Percentiles rank a stretch among this genome's conserved stretches.
Evolutionary conservation across 2,329 filamentous ascomycete genomes (phyloP).

Genomic region (Microthyrium microscopicum): DNA sequence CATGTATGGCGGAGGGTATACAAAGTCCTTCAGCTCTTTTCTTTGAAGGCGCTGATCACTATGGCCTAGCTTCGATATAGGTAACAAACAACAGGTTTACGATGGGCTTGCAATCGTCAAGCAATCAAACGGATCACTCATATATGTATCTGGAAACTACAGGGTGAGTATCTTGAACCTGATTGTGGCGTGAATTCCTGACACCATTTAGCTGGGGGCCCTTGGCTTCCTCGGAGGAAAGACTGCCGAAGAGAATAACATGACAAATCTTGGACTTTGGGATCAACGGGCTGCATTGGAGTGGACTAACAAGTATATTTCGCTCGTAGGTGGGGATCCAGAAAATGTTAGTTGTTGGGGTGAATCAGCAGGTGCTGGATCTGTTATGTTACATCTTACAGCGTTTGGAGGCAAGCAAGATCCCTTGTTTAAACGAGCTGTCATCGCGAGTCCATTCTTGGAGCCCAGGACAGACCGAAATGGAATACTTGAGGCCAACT

Average conservation of each 20-base stretch:
- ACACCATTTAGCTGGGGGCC: constrained; percentile 40
- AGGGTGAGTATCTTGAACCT: constrained; percentile 36
- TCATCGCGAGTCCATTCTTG: constrained; percentile 38
- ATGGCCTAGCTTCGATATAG: constrained; percentile 36
- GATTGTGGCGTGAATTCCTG: constrained; percentile 36
- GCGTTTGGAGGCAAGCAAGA: constrained; percentile 28
- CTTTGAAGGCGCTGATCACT: too few species aligned
- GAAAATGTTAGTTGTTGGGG: constrained; percentile 38
- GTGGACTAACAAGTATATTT: constrained; percentile 38
- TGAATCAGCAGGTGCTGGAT: constrained; percentile 38
- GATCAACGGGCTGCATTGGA: constrained; percentile 36
- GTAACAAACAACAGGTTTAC: constrained; percentile 75
- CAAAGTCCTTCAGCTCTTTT: not conserved
- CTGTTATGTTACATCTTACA: constrained; percentile 35
- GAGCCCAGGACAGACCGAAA: constrained; percentile 40
- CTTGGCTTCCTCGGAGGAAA: constrained; percentile 33
- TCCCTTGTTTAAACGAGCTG: constrained; percentile 33
- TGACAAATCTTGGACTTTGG: constrained; percentile 33
- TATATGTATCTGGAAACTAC: constrained; percentile 39
- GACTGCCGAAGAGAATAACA: constrained; percentile 28
- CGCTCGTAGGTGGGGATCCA: constrained; percentile 36
- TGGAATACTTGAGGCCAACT: constrained; percentile 10
- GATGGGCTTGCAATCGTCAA: constrained; percentile 77
- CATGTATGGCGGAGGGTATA: constrained; percentile 3
- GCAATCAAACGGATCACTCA: constrained; percentile 42